Conservation (phyloP, 192 early-diverging fungal species). For the Coemansia reversa region DNA sequence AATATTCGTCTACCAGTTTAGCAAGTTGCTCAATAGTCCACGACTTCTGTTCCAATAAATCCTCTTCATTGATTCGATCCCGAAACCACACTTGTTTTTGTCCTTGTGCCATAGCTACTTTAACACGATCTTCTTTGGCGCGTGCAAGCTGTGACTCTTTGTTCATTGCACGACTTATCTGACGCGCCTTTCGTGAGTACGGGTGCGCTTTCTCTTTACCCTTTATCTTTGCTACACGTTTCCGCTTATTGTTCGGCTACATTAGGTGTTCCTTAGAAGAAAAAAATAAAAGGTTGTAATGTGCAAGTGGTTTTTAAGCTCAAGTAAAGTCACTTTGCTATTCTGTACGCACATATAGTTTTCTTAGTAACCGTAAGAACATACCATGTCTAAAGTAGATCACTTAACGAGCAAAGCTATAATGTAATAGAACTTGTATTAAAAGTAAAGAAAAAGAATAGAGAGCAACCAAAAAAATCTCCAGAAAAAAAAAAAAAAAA, state of each 20-base stretch:
- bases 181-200: conserved; percentile 69
- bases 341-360: too few relatives aligned
- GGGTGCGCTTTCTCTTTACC: conserved; percentile 69
- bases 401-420: not conserved
- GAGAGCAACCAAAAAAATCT: too few relatives aligned
- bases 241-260: conserved; percentile 62
- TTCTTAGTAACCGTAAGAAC: not conserved
- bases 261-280: not conserved
- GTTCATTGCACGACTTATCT: conserved; percentile 63
- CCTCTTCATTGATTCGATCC: conserved; percentile 56
- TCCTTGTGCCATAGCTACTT: conserved; percentile 34
- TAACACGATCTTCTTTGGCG: conserved; percentile 49
- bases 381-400: not conserved
- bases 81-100: conserved; percentile 69
- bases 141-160: conserved; percentile 54
- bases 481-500: too few relatives aligned
- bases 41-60: conserved; percentile 49
- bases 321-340: not conserved
- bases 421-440: not conserved
- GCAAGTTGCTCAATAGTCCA: conserved; percentile 30
- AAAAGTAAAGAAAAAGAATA: too few relatives aligned
- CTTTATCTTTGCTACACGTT: conserved; percentile 57
- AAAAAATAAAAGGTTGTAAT: not conserved
- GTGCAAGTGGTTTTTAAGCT: not conserved
- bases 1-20: conserved; percentile 47